Evolutionary conservation across 2,329 filamentous ascomycete species (phyloP), one percentile per base, ranked within the genome.

Genomic region (Cordyceps pruinosa): DNA sequence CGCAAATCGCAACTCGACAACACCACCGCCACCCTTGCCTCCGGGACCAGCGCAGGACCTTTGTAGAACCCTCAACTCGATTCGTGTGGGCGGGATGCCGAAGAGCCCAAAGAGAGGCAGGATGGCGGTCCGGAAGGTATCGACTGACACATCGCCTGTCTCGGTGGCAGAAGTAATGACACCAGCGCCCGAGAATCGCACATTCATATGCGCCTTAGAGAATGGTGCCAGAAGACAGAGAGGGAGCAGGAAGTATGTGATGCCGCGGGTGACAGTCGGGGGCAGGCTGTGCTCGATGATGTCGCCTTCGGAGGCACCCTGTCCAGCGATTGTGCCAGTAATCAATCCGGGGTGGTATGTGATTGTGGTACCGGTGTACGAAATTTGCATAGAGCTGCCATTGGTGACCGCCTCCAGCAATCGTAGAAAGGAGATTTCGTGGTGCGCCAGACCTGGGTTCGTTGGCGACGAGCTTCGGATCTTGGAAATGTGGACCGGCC

Each of bases 371-470:
- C 94, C 94, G 1, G 91, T 97, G 75, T 96, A 94, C 12, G 91
- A 96, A 65, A 99, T 96, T 68, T 97, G 92, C 75, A 97, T 90
- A 57, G 88, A 86, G 58, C 89, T 89, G 74, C 94, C 94, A 78
- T 99, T 99, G 68, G 94, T 99, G 66, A 99, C 81, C 64, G 90
- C 83, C 72, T 97, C 94, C 68, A 99, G 86, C 19, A 99, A 88
- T 58, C 94, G 92, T 32, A 99, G 82, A 72, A 99, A 93, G 47
- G 94, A 97, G 66, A 97, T 86, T 75, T 99, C 94, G 76, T 96
- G 88, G 49, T 90, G 87, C 55, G 90, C 87, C 56, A 99, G 88
- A 66, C 94, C 94, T 1, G 94, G 92, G 66, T 88, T 86, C 41
- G 90, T 92, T 47, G 88, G 86, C 42, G 90, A 96, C 17, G 87